Percentiles rank a stretch among this genome's conserved stretches.
These are phyloP conservation scores for Suhomyces kunorum DNA, from an alignment of 1,139 yeast genomes.

Conservation along the genomic window DNA sequence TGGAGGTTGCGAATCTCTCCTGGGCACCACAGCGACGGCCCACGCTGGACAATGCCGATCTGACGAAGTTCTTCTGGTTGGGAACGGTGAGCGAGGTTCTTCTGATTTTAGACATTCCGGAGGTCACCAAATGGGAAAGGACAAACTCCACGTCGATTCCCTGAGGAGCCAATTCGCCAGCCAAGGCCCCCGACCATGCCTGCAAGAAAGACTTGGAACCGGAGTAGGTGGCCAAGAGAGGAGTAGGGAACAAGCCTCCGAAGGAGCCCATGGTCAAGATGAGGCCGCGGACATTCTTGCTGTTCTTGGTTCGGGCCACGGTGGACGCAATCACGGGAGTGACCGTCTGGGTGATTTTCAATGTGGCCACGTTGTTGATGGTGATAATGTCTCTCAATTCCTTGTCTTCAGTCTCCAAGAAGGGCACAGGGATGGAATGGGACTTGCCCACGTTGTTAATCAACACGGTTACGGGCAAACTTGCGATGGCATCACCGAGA, in stretches of 20 bases:
- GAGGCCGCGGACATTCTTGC: constrained; percentile 58
- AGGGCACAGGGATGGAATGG: constrained; percentile 94
- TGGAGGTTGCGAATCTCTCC: constrained; percentile 79
- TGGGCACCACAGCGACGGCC: constrained; percentile 94
- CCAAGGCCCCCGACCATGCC: constrained; percentile 85
- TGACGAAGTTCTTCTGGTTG: constrained; percentile 76
- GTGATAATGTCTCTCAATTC: constrained; percentile 81
- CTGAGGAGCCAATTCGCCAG: constrained; percentile 74
- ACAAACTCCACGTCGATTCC: constrained; percentile 84
- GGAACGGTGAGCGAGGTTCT: constrained; percentile 78
- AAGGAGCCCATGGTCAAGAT: constrained; percentile 95
- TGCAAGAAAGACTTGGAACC: constrained; percentile 96
- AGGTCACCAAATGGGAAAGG: constrained; percentile 88
- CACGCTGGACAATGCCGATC: constrained; percentile 60
- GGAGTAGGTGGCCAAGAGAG: constrained; percentile 87
- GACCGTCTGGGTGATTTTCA: constrained; percentile 76
- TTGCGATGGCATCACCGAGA: constrained; percentile 50
- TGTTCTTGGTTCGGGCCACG: constrained; percentile 37
- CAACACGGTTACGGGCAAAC: constrained; percentile 66
- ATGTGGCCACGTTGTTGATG: constrained; percentile 82
- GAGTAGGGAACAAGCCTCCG: constrained; percentile 92
- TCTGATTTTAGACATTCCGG: constrained; percentile 93
- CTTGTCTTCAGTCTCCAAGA: constrained; percentile 69
- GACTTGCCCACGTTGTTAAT: constrained; percentile 94
- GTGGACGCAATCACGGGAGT: constrained; percentile 67